Conservation (phyloP, 1,139 yeast species). For the Saccharomyces pastorianus region DNA sequence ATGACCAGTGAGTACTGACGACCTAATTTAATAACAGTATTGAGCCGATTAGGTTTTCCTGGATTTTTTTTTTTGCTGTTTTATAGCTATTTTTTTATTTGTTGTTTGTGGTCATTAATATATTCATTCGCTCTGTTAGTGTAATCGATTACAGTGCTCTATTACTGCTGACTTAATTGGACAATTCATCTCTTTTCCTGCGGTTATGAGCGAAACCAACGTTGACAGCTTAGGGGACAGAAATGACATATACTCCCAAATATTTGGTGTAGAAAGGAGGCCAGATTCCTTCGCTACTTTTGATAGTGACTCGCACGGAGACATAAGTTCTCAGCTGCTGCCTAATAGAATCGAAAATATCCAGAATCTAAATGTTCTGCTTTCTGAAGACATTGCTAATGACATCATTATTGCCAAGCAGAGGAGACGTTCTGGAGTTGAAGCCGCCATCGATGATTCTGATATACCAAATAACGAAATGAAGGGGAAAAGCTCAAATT, state of each 20-base stretch:
- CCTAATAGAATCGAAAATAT: slow-evolving; percentile 25
- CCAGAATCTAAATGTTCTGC: slow-evolving; percentile 13
- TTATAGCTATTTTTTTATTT: background rate
- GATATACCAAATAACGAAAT: background rate
- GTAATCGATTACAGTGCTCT: background rate
- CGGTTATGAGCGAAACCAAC: background rate
- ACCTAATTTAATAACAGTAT: background rate
- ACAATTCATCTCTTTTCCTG: background rate
- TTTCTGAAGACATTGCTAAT: slow-evolving; percentile 17
- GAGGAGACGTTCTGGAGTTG: background rate
- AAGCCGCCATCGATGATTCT: background rate
- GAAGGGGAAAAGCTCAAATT: slow-evolving; percentile 1
- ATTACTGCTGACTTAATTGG: background rate
- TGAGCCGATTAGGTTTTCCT: background rate
- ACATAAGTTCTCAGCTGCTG: slow-evolving; percentile 4
- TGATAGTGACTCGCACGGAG: background rate
- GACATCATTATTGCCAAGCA: slow-evolving; percentile 10
- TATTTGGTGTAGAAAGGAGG: slow-evolving; percentile 26
- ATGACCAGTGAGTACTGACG: background rate
- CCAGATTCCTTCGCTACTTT: slow-evolving; percentile 9
- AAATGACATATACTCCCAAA: slow-evolving; percentile 16
- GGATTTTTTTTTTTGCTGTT: background rate
- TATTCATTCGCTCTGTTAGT: background rate
- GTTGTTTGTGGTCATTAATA: background rate
- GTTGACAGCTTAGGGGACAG: slow-evolving; percentile 7